A percentile compares a stretch with the other conserved stretches of the same genome.
phyloP scores from a whole-genome alignment of 2,329 filamentous ascomycete genomes.

The Aspergillus hiratsukae region DNA sequence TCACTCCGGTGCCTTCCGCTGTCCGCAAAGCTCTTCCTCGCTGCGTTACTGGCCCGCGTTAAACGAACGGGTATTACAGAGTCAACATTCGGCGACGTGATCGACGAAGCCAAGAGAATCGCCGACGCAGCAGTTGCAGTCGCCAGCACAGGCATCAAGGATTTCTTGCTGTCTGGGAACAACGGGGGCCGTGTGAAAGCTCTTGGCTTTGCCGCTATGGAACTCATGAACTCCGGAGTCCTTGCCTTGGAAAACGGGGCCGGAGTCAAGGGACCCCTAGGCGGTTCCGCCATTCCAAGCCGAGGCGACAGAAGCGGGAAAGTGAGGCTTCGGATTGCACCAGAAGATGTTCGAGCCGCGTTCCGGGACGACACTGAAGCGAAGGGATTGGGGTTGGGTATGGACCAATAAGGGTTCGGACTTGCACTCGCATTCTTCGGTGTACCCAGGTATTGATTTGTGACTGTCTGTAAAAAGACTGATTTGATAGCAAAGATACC shows the following conservation, averaged over 20 bases:
- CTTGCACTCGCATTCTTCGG: too few relatives aligned
- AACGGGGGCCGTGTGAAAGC: slow-evolving; percentile 49
- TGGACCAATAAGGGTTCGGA: slow-evolving; percentile 24
- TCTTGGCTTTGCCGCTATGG: slow-evolving; percentile 69
- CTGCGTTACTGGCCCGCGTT: slow-evolving; percentile 72
- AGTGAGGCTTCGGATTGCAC: slow-evolving; percentile 76
- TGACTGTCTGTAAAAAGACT: not conserved
- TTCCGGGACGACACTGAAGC: slow-evolving; percentile 85
- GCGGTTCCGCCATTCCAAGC: slow-evolving; percentile 47
- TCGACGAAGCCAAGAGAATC: slow-evolving; percentile 77
- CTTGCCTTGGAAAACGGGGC: slow-evolving; percentile 65
- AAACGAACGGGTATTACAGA: slow-evolving; percentile 81
- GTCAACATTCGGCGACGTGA: slow-evolving; percentile 80
- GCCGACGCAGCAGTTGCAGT: slow-evolving; percentile 42
- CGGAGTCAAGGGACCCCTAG: slow-evolving; percentile 23
- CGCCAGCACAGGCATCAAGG: slow-evolving; percentile 52
- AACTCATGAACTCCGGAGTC: slow-evolving; percentile 81
- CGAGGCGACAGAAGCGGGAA: slow-evolving; percentile 83
- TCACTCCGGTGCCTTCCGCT: slow-evolving; percentile 79
- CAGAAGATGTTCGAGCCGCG: slow-evolving; percentile 86
- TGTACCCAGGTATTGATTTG: not conserved
- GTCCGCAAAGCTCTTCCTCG: slow-evolving; percentile 77
- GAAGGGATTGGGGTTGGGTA: slow-evolving; percentile 66
- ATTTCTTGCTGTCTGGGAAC: slow-evolving; percentile 51
- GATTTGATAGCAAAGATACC: slow-evolving; percentile 6